Evolutionary conservation across 1,284 basidiomycete genomes (phyloP).

Genomic region (Amylostereum chailletii): DNA sequence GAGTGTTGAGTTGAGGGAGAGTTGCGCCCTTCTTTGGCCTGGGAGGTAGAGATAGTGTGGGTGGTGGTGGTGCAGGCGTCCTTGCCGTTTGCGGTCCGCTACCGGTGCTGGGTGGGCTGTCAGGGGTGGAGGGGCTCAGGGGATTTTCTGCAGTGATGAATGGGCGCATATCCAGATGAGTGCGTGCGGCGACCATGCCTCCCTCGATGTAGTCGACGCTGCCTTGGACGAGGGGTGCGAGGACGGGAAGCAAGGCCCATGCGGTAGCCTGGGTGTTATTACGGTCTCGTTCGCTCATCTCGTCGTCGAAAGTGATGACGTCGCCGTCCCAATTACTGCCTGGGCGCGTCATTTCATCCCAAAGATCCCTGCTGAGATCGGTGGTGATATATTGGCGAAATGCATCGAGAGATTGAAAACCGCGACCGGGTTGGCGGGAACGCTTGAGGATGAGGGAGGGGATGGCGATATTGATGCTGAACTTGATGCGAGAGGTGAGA

Average conservation of each 20-base stretch:
- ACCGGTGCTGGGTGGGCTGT: not conserved
- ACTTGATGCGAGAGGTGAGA: slow-evolving; percentile 49
- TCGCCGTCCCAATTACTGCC: slow-evolving; percentile 59
- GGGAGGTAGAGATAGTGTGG: slow-evolving; percentile 4
- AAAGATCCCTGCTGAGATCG: slow-evolving; percentile 53
- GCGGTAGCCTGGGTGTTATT: slow-evolving; percentile 44
- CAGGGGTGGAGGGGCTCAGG: slow-evolving; percentile 1
- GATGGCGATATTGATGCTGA: slow-evolving; percentile 75
- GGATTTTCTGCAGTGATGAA: slow-evolving; percentile 36
- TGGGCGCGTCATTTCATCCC: slow-evolving; percentile 51
- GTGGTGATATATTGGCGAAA: slow-evolving; percentile 75
- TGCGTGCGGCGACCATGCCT: slow-evolving; percentile 51
- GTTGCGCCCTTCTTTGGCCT: slow-evolving; percentile 29
- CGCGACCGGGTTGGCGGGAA: slow-evolving; percentile 57
- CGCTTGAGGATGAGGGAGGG: slow-evolving; percentile 82
- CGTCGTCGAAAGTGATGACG: slow-evolving; percentile 67
- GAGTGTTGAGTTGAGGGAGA: slow-evolving; percentile 59
- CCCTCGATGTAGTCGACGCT: slow-evolving; percentile 59
- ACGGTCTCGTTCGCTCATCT: slow-evolving; percentile 58
- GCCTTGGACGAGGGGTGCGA: slow-evolving; percentile 43
- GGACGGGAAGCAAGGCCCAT: slow-evolving; percentile 57
- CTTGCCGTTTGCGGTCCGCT: not conserved
- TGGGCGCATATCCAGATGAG: slow-evolving; percentile 43
- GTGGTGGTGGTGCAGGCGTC: slow-evolving; percentile 4
- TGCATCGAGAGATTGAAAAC: slow-evolving; percentile 54